Conservation (phyloP, 495 filamentous ascomycete genomes). For the Aspergillus affinis region DNA sequence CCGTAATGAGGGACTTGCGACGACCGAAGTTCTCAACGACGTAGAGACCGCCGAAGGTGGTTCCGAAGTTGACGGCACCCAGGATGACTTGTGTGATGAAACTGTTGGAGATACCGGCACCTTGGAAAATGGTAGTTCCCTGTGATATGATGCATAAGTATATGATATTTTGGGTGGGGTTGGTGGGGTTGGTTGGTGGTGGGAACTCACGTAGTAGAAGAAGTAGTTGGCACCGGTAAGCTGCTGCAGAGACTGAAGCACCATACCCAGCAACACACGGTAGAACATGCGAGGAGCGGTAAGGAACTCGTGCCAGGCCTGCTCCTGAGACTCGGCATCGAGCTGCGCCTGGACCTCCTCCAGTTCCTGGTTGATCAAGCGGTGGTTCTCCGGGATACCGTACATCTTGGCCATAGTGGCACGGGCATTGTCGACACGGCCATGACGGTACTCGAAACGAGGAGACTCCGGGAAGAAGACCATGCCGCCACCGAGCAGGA, state of each 20-base stretch:
- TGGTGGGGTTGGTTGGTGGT: slow-evolving; percentile 31
- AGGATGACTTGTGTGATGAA: slow-evolving; percentile 74
- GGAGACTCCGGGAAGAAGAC: slow-evolving; percentile 70
- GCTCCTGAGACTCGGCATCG: slow-evolving; percentile 52
- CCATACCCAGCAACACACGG: slow-evolving; percentile 65
- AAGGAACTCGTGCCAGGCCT: slow-evolving; percentile 67
- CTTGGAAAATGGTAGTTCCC: slow-evolving; percentile 70
- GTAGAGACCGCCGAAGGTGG: slow-evolving; percentile 70
- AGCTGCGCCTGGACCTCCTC: slow-evolving; percentile 62
- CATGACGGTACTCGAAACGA: slow-evolving; percentile 65
- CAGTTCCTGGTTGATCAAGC: slow-evolving; percentile 65
- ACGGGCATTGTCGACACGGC: slow-evolving; percentile 62
- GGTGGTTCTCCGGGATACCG: slow-evolving; percentile 65
- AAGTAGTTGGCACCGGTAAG: slow-evolving; percentile 71
- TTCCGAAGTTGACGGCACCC: slow-evolving; percentile 69
- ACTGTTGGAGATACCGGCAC: slow-evolving; percentile 66
- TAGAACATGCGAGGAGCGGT: slow-evolving; percentile 72
- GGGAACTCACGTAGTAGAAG: slow-evolving; percentile 68
- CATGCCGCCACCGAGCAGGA: slow-evolving; percentile 73
- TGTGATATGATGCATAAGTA: slow-evolving; percentile 31
- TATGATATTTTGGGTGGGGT: background rate
- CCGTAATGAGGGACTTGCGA: slow-evolving; percentile 63
- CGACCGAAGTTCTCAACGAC: slow-evolving; percentile 71
- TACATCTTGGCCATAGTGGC: slow-evolving; percentile 67
- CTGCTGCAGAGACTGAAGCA: slow-evolving; percentile 69